phyloP scores from a whole-genome alignment of 805 yeast genomes.

The Saccharomycopsis sp. region DNA sequence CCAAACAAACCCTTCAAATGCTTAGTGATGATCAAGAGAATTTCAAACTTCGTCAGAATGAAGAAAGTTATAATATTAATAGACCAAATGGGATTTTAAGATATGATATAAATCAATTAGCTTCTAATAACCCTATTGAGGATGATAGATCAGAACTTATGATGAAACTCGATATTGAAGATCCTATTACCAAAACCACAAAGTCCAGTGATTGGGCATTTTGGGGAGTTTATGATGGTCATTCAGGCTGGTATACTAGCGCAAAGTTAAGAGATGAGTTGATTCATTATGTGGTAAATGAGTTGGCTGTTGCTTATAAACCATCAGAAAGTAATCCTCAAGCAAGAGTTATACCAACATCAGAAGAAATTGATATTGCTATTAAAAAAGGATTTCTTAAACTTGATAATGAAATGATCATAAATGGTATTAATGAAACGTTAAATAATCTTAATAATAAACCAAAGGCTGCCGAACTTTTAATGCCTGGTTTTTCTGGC shows the following conservation, averaged over 20 bases:
- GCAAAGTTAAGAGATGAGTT: constrained; percentile 74
- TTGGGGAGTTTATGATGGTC: constrained; percentile 95
- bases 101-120: constrained; percentile 81
- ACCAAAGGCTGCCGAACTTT: constrained; percentile 57
- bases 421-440: constrained; percentile 58
- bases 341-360: constrained; percentile 45
- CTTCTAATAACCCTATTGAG: constrained; percentile 89
- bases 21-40: constrained; percentile 66
- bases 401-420: constrained; percentile 80
- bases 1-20: constrained; percentile 46
- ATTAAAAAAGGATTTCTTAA: constrained; percentile 70
- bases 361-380: constrained; percentile 67
- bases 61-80: constrained; percentile 71
- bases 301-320: constrained; percentile 51
- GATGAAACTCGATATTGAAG: constrained; percentile 63
- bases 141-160: constrained; percentile 85
- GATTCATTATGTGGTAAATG: constrained; percentile 65
- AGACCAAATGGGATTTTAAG: constrained; percentile 82
- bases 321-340: constrained; percentile 12
- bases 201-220: constrained; percentile 69
- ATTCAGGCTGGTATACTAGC: constrained; percentile 92
- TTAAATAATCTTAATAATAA: constrained; percentile 53
- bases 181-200: constrained; percentile 39
- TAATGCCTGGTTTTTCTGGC: constrained; percentile 92
- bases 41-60: constrained; percentile 53